Conservation (phyloP, 768 basidiomycete species). For the Tylopilus rubrobrunneus region DNA sequence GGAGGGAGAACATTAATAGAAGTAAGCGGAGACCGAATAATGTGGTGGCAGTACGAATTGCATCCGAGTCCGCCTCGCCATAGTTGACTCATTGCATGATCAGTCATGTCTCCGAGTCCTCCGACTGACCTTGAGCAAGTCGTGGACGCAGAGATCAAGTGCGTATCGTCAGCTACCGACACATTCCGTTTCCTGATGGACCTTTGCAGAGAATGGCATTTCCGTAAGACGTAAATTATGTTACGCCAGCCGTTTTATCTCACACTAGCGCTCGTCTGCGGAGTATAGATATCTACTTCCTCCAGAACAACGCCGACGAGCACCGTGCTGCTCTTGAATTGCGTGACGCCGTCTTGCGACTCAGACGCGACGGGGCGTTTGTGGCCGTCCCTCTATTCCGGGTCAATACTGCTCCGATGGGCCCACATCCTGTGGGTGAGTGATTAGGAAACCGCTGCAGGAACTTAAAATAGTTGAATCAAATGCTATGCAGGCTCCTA, state of each 20-base stretch:
- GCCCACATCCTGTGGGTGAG: slow-evolving; percentile 72
- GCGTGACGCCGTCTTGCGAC: slow-evolving; percentile 65
- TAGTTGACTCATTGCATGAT: too few species aligned
- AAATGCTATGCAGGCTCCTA: slow-evolving; percentile 56
- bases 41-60: too few species aligned
- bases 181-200: not conserved
- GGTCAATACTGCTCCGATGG: slow-evolving; percentile 64
- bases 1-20: too few species aligned
- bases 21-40: too few species aligned
- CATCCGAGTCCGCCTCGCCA: too few species aligned
- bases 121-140: slow-evolving; percentile 54
- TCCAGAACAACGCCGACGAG: slow-evolving; percentile 59
- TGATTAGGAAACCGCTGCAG: too few species aligned
- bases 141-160: slow-evolving; percentile 62
- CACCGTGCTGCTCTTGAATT: slow-evolving; percentile 64
- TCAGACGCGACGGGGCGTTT: slow-evolving; percentile 73
- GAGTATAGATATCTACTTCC: slow-evolving; percentile 70
- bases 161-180: slow-evolving; percentile 17
- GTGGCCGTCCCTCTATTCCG: slow-evolving; percentile 73
- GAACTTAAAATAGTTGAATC: not conserved
- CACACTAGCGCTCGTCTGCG: not conserved
- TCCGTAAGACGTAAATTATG: slow-evolving; percentile 46
- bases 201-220: slow-evolving; percentile 67
- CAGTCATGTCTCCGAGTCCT: slow-evolving; percentile 23
- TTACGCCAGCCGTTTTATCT: not conserved